Conservation (phyloP, 2,329 filamentous ascomycete genomes). For the Colletotrichum karsti region DNA sequence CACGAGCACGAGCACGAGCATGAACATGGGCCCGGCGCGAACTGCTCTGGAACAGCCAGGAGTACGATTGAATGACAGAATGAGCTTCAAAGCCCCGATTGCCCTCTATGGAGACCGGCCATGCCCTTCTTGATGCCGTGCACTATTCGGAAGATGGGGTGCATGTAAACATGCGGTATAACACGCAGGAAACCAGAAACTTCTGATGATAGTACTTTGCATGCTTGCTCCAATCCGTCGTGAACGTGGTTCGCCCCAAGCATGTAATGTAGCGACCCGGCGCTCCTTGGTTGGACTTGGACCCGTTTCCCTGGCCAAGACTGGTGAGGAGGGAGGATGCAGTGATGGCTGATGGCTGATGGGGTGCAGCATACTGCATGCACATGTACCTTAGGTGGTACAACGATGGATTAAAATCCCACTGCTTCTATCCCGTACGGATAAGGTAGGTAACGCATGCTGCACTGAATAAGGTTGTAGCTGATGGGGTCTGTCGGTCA, state of each 20-base stretch:
- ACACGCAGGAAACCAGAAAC: not conserved
- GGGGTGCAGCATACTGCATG: slow-evolving; percentile 17
- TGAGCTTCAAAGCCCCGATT: not conserved
- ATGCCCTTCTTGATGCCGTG: not conserved
- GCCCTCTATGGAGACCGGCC: not conserved
- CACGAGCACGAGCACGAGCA: not conserved
- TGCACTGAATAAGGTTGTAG: slow-evolving; percentile 13
- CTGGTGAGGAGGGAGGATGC: slow-evolving; percentile 9
- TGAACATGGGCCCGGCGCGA: not conserved
- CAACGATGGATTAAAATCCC: slow-evolving; percentile 1
- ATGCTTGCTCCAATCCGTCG: not conserved
- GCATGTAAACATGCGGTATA: not conserved
- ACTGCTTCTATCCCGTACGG: not conserved
- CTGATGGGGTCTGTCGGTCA: not conserved
- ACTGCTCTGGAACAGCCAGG: no score
- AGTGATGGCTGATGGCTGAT: slow-evolving; percentile 11
- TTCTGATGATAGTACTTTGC: not conserved
- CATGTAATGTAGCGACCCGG: not conserved
- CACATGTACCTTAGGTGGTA: slow-evolving; percentile 16
- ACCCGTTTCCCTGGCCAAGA: not conserved
- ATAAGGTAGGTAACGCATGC: slow-evolving; percentile 1
- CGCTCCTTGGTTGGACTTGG: not conserved
- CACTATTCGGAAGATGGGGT: not conserved
- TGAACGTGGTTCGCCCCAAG: not conserved
- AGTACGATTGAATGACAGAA: not conserved